These are phyloP conservation scores for Penicillium expansum DNA, from an alignment of 2,329 filamentous ascomycete species.

Conservation along the genomic window DNA sequence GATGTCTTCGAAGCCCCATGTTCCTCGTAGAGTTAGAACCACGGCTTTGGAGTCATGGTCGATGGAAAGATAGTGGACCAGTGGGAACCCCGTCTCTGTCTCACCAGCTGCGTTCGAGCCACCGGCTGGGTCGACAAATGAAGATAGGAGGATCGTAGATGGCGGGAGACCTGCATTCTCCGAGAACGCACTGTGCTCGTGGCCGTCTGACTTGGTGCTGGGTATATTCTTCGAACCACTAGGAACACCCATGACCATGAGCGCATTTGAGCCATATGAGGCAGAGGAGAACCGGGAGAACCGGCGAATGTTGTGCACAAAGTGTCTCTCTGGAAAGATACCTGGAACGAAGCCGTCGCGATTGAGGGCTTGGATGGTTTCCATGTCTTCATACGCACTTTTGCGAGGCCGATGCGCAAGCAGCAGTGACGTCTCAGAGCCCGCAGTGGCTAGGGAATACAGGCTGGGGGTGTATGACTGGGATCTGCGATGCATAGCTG, in stretches of 20 bases:
- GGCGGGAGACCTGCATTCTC: conserved; percentile 45
- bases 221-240: conserved; percentile 32
- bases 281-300: conserved; percentile 49
- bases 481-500: conserved; percentile 32
- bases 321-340: conserved; percentile 46
- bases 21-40: conserved; percentile 69
- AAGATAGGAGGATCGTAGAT: conserved; percentile 59
- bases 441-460: conserved; percentile 46
- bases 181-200: conserved; percentile 48
- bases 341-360: conserved; percentile 46
- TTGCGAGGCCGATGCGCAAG: conserved; percentile 43
- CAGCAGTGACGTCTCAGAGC: conserved; percentile 46
- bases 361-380: conserved; percentile 44
- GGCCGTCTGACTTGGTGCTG: conserved; percentile 34
- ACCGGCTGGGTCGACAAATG: conserved; percentile 67
- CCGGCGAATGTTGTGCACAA: conserved; percentile 47
- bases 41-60: conserved; percentile 70
- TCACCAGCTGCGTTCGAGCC: conserved; percentile 64
- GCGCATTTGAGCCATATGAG: conserved; percentile 47
- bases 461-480: conserved; percentile 45
- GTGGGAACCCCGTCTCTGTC: conserved; percentile 64
- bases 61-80: conserved; percentile 70
- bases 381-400: conserved; percentile 47
- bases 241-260: conserved; percentile 48
- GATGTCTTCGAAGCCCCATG: conserved; percentile 70